These are phyloP conservation scores for Dictyostelium firmibasis DNA, from an alignment of 78 protist species.

Conservation along the genomic window DNA sequence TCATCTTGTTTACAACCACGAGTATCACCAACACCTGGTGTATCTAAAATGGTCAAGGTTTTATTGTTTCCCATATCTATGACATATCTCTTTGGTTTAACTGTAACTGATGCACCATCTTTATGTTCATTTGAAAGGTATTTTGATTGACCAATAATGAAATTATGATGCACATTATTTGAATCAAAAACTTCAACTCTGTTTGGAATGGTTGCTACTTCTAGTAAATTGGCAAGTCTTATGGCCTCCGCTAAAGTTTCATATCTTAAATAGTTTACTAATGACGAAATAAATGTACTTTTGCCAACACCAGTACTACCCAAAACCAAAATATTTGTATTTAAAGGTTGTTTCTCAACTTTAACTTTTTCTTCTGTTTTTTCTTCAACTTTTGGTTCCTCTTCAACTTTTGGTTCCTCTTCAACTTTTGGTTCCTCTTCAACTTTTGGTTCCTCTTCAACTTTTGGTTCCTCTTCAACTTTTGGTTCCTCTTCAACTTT, in stretches of 20 bases:
- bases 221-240: neutral
- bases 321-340: neutral
- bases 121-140: neutral
- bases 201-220: neutral
- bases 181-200: neutral
- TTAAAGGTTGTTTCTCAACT: neutral
- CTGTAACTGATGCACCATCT: neutral
- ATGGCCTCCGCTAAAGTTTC: neutral
- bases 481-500: neutral
- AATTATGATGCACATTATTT: neutral
- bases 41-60: neutral
- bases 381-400: neutral
- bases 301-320: constrained; percentile 6
- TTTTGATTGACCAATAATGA: neutral
- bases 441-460: neutral
- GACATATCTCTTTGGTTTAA: neutral
- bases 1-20: constrained; percentile 21
- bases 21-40: constrained; percentile 35
- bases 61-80: neutral
- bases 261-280: constrained; percentile 1
- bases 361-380: no score
- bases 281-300: neutral
- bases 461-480: neutral
- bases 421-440: neutral
- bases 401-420: neutral